Conservation (phyloP, 1,139 yeast species). For the Sugiyamaella japonica region DNA sequence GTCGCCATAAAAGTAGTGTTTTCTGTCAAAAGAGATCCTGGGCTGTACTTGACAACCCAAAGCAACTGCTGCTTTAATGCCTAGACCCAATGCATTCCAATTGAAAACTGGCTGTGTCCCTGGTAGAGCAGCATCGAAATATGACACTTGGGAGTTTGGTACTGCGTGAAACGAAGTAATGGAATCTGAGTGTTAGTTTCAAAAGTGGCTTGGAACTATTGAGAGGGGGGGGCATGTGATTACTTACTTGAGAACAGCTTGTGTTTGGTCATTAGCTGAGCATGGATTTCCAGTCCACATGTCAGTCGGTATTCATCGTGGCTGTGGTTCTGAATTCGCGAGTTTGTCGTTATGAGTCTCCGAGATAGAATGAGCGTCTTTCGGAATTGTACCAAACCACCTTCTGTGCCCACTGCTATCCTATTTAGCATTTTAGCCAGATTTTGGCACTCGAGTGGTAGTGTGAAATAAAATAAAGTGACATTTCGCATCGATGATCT, state of each 20-base stretch:
- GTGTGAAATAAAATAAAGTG: too few relatives aligned
- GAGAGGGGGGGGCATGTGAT: slow-evolving; percentile 9
- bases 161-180: slow-evolving; percentile 46
- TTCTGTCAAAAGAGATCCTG: slow-evolving; percentile 76
- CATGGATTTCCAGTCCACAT: slow-evolving; percentile 92
- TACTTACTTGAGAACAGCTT: slow-evolving; percentile 66
- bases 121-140: slow-evolving; percentile 83
- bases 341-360: background rate
- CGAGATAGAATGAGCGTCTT: background rate
- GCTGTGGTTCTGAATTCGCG: background rate
- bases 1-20: slow-evolving; percentile 94
- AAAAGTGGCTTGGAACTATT: slow-evolving; percentile 18
- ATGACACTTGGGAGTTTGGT: slow-evolving; percentile 75
- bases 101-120: slow-evolving; percentile 90
- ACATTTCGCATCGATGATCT: too few relatives aligned
- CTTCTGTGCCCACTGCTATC: background rate
- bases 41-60: slow-evolving; percentile 59
- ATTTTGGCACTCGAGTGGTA: too few relatives aligned
- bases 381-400: background rate
- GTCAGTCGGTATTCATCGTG: slow-evolving; percentile 44
- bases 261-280: slow-evolving; percentile 71
- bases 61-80: slow-evolving; percentile 73
- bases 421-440: background rate
- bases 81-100: slow-evolving; percentile 68
- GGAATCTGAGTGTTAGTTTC: slow-evolving; percentile 31